Evolutionary conservation across 352 stramenopile species (phyloP), one percentile per base, ranked within the genome.

Genomic region (Phytophthora pini): DNA sequence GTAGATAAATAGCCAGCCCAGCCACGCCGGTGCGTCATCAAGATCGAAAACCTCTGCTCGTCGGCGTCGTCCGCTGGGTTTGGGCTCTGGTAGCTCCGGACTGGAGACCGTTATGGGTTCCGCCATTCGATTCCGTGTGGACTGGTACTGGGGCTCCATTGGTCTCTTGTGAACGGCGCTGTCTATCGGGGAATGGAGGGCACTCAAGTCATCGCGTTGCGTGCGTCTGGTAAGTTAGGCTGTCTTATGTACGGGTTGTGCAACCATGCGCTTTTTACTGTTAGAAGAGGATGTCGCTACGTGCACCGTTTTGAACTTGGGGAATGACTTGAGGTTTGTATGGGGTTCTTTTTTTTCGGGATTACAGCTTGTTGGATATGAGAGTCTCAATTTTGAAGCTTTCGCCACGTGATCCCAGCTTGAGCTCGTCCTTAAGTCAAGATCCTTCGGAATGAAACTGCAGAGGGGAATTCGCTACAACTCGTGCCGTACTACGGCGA

Each of bases 1-100:
- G 49, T 71, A 71, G 48, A 66, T 48, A 43, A 71, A 70, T 0
- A 71, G 48, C 63, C 49, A 71, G 17, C 60, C 52, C 44, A 68
- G 38, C 60, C 60, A 68, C 29, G 43, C 32, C 2, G 45, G 41
- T 4, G 36, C 10, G 17, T 58, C 57, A 13, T 29, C 31, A 10
- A 59, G 15, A 7, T 46, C 38, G 49, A 66, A 66, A 22, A 53
- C 49, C 11, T 60, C 10, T 5, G 9, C 27, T 34, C 29, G 46
- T 39, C 44, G 32, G 27, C 46, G 48, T 17, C 57, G 57, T 40
- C 20, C 11, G 4, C 9, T 12, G 31, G 12, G 8, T 10, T 65
- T 58, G 38, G 47, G 39, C 36, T 65, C 47, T n/a, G 34, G 31
- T 36, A 8, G 31, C 31, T 36, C 27, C n/a, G 13, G 11, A 13